Base-by-base conservation (phyloP, 768 basidiomycete species). In the Phaeotremella skinneri region DNA sequence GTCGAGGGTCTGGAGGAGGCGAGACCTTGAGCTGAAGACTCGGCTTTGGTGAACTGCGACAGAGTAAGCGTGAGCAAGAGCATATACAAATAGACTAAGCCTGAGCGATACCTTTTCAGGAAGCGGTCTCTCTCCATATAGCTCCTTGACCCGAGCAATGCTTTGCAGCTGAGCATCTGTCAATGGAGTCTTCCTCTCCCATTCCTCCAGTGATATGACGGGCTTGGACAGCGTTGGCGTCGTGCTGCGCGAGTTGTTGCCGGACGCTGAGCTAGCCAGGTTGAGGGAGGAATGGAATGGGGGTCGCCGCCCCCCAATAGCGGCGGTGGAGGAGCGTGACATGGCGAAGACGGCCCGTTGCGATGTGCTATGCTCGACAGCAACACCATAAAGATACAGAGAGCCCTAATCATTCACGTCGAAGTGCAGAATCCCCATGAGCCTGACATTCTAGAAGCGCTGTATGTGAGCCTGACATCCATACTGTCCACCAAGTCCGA, bases 181-280 rank as follows among this genome's bases (percentile, higher is more conserved):
- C 29, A 97, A 76, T 2, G 90, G 89, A 0, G 91, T 85, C 64
- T 84, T 87, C 0, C 84, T 76, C 67, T 96, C 92, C 93, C 93
- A 98, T 79, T 94, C 90, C 73, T 96, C 92, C 2, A 94, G 57
- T 4, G 72, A 72, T 39, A 76, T 67, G 23, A 56, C 67, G 2
- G 50, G 31, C 27, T 57, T 51, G 20, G 55, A 21, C 2, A 64
- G 52, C 11, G 63, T 30, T 21, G 43, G 43, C 23, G 43, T 45
- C 6, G 9, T 13, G 23, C 43, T 45, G 7, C 43, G 13, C 6
- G 43, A 45, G 21, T 14, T 45, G 43, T 45, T 45, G 20, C 23
- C 23, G 13, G 43, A 9, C 13, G 43, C 21, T 7, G 43, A 13
- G 43, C 13, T 9, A 7, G 43, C 6, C 9, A 45, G 21, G 20